Evolutionary conservation across 2,329 filamentous ascomycete genomes (phyloP).

Genomic region (Immersiporthe knoxdaviesiana): DNA sequence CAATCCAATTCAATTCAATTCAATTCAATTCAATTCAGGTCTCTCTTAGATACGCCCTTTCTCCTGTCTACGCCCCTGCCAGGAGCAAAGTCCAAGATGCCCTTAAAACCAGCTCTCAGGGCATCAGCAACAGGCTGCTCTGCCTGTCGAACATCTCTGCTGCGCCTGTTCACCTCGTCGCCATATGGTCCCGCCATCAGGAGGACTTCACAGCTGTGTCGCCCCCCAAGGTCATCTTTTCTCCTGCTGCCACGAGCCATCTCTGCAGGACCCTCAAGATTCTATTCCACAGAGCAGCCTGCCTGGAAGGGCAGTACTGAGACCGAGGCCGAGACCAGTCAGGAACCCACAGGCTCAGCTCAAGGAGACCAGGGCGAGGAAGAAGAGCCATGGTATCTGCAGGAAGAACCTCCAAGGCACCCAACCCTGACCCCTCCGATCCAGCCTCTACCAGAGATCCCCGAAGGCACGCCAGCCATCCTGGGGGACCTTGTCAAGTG

Average conservation of each 20-base stretch:
- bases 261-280: background rate
- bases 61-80: background rate
- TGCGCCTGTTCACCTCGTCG: conserved; percentile 36
- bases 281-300: conserved; percentile 20
- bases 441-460: conserved; percentile 56
- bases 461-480: conserved; percentile 70
- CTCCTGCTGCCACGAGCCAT: conserved; percentile 5
- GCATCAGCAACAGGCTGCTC: conserved; percentile 37
- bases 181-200: conserved; percentile 7
- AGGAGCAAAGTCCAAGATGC: conserved; percentile 15
- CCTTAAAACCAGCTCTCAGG: conserved; percentile 34
- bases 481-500: conserved; percentile 75
- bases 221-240: background rate
- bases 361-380: conserved; percentile 24
- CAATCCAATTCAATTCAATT: background rate
- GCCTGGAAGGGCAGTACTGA: background rate
- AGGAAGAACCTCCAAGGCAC: conserved; percentile 65
- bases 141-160: conserved; percentile 35
- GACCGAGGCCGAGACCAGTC: conserved; percentile 25
- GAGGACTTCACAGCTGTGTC: conserved; percentile 27
- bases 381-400: conserved; percentile 75
- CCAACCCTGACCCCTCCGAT: conserved; percentile 51
- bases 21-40: background rate
- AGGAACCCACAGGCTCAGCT: conserved; percentile 16
- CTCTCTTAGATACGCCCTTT: background rate